Evolutionary conservation across 345 rosid species (phyloP).

Genomic region (Triadica sebifera): DNA sequence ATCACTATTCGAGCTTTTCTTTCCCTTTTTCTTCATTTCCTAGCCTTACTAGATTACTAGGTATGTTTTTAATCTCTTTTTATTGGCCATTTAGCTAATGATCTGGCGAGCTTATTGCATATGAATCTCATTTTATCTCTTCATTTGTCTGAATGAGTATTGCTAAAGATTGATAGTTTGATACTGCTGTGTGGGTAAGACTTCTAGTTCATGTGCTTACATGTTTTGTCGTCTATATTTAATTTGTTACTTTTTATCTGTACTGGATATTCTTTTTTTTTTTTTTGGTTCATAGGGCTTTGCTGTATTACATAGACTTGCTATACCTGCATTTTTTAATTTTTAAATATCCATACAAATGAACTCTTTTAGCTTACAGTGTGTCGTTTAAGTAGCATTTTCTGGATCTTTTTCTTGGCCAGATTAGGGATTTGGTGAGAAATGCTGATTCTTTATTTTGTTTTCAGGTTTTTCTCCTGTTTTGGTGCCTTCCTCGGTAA

Average conservation of each 20-base stretch:
- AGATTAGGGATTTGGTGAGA: neutral
- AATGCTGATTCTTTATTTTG: slow-evolving; percentile 2
- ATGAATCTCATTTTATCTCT: neutral
- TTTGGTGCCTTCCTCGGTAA: slow-evolving; percentile 35
- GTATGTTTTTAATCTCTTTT: too few species aligned
- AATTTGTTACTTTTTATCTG: neutral
- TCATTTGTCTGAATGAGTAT: neutral
- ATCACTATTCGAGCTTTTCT: too few species aligned
- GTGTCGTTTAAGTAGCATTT: neutral
- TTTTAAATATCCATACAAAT: neutral
- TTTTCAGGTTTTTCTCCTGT: slow-evolving; percentile 49
- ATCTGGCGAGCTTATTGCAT: too few species aligned
- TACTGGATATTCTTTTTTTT: neutral
- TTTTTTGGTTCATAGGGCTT: neutral
- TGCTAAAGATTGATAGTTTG: neutral
- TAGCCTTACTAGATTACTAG: neutral
- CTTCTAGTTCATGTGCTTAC: neutral
- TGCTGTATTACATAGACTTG: neutral
- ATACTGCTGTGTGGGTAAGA: neutral
- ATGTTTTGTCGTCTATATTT: neutral
- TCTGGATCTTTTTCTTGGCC: neutral
- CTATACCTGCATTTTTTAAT: neutral
- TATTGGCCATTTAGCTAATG: too few species aligned
- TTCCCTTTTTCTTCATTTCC: neutral
- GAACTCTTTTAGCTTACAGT: neutral